These are phyloP conservation scores for Platanthera zijinensis DNA, from an alignment of 106 monocot species.

Conservation along the genomic window DNA sequence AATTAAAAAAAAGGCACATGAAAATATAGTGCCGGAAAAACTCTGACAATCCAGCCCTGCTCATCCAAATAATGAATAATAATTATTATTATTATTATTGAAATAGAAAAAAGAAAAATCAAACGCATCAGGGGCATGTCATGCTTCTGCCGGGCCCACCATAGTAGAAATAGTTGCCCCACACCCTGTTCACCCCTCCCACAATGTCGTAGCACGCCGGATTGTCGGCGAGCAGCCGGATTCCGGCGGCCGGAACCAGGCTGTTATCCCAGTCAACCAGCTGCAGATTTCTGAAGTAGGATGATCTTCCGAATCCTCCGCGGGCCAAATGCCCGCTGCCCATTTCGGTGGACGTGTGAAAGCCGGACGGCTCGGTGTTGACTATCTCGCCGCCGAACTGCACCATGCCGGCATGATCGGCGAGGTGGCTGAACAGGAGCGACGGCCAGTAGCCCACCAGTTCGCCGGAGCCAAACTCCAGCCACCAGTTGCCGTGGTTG, in stretches of 20 bases:
- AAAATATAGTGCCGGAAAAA: too few species aligned
- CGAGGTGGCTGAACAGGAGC: slow-evolving; percentile 60
- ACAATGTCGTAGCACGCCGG: slow-evolving; percentile 67
- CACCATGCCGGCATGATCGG: slow-evolving; percentile 60
- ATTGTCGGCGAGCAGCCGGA: slow-evolving; percentile 70
- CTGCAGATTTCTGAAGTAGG: slow-evolving; percentile 86
- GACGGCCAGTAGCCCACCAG: slow-evolving; percentile 78
- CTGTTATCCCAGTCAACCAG: slow-evolving; percentile 91
- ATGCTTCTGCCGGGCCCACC: slow-evolving; percentile 86
- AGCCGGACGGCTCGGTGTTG: slow-evolving; percentile 46
- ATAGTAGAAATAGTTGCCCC: slow-evolving; percentile 96
- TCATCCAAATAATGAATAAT: too few species aligned
- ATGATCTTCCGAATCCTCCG: slow-evolving; percentile 66
- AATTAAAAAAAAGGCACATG: too few species aligned
- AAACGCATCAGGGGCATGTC: slow-evolving; percentile 43
- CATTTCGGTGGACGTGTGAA: slow-evolving; percentile 84
- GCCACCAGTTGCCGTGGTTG: slow-evolving; percentile 96
- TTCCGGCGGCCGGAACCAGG: slow-evolving; percentile 39
- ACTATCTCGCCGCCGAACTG: slow-evolving; percentile 73
- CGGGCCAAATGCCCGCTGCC: slow-evolving; percentile 80
- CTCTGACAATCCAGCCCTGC: too few species aligned
- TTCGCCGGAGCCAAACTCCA: slow-evolving; percentile 68
- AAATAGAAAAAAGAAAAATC: neutral
- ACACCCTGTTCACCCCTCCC: slow-evolving; percentile 48
- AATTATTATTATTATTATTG: too few species aligned